These are phyloP conservation scores for Cichorium intybus DNA, from an alignment of 140 eudicot species.

Conservation along the genomic window DNA sequence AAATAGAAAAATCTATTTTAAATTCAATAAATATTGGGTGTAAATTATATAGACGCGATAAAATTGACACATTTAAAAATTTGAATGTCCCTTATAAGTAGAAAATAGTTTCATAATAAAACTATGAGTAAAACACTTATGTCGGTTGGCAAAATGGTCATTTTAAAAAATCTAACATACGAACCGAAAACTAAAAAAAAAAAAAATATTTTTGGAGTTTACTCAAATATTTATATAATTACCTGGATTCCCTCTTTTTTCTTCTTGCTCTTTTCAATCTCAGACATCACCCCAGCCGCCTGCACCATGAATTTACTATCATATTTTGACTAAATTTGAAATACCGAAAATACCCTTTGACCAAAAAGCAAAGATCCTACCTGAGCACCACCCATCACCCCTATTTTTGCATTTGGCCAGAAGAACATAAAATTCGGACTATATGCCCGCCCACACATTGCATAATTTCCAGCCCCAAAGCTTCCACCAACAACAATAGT, in stretches of 20 bases:
- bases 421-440: slow-evolving; percentile 97
- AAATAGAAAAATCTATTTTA: too few species aligned
- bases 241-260: slow-evolving; percentile 76
- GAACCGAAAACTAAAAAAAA: too few species aligned
- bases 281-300: slow-evolving; percentile 98
- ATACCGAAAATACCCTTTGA: background rate
- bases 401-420: slow-evolving; percentile 99
- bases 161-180: too few species aligned
- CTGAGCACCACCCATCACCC: slow-evolving; percentile 99
- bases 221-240: slow-evolving; percentile 14
- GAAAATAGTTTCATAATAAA: too few species aligned
- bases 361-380: slow-evolving; percentile 31
- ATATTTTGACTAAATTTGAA: background rate
- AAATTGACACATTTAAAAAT: too few species aligned
- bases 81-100: too few species aligned
- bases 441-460: slow-evolving; percentile 99
- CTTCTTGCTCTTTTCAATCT: slow-evolving; percentile 80
- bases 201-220: too few species aligned
- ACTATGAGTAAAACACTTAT: too few species aligned
- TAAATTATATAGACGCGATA: too few species aligned
- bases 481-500: slow-evolving; percentile 92
- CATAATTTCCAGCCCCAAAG: slow-evolving; percentile 99
- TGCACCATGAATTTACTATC: slow-evolving; percentile 23
- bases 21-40: too few species aligned
- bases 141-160: too few species aligned